Evolutionary conservation across 1,284 basidiomycete genomes (phyloP).

Genomic region (Sanghuangporus sanghuang): DNA sequence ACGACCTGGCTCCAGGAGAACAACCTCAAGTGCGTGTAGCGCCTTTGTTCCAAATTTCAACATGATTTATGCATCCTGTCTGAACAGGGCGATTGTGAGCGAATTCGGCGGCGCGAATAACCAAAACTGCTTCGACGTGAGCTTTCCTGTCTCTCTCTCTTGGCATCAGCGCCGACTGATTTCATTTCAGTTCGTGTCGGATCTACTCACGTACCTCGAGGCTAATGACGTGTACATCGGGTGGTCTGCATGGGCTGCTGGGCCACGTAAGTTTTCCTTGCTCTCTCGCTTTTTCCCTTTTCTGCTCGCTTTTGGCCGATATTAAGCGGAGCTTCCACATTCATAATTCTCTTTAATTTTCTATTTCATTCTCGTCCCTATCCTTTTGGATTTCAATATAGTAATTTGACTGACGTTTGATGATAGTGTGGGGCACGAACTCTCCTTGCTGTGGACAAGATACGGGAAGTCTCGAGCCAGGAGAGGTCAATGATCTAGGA

Average conservation of each 20-base stretch:
- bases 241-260: constrained; percentile 44
- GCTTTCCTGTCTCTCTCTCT: not conserved
- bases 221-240: constrained; percentile 42
- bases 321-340: not conserved
- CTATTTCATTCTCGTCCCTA: not conserved
- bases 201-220: constrained; percentile 35
- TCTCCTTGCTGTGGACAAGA: constrained; percentile 41
- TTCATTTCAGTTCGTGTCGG: constrained; percentile 26
- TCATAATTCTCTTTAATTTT: not conserved
- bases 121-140: constrained; percentile 33
- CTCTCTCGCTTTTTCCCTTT: not conserved
- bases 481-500: constrained; percentile 26
- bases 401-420: not conserved
- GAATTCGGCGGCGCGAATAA: constrained; percentile 43
- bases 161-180: not conserved
- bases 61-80: not conserved
- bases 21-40: constrained; percentile 33
- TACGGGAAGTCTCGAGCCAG: constrained; percentile 41
- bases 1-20: constrained; percentile 40
- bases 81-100: constrained; percentile 35
- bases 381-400: too few relatives aligned
- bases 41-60: not conserved
- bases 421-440: constrained; percentile 37
- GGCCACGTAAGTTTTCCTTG: constrained; percentile 32
- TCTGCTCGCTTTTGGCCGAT: not conserved